Percentiles rank a stretch among this genome's conserved stretches.
These are phyloP conservation scores for Pterocarpus macrocarpus DNA, from an alignment of 306 rosid species.

Conservation along the genomic window DNA sequence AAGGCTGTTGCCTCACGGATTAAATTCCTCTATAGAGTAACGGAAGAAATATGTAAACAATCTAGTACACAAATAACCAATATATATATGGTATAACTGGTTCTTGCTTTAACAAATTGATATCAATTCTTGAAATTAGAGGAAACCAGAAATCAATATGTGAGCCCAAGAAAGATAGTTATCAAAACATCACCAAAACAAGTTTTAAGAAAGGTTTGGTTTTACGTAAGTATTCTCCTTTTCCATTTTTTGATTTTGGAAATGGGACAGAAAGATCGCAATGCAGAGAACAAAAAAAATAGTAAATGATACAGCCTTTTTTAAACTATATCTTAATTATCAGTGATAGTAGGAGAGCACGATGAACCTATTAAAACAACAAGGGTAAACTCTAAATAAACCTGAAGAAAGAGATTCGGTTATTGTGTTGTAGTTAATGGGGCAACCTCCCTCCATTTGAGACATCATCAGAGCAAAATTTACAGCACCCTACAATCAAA, in stretches of 20 bases:
- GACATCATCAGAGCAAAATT: conserved; percentile 93
- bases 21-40: conserved; percentile 71
- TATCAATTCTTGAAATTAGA: background rate
- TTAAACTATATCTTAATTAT: no score
- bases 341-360: background rate
- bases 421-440: conserved; percentile 82
- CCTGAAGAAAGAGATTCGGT: conserved; percentile 92
- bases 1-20: conserved; percentile 90
- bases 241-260: background rate
- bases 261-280: background rate
- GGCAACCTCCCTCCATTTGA: conserved; percentile 94
- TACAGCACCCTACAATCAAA: conserved; percentile 76
- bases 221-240: background rate
- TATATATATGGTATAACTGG: background rate
- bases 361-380: conserved; percentile 23
- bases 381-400: conserved; percentile 31
- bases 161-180: background rate
- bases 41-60: conserved; percentile 7
- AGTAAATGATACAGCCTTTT: no score
- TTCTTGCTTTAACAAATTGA: background rate
- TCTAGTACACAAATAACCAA: conserved; percentile 9
- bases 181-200: background rate
- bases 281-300: background rate
- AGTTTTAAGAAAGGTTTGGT: background rate
- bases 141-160: conserved; percentile 3